Evolutionary conservation across 768 basidiomycete species (phyloP), one percentile per base, ranked within the genome.

Genomic region (Amanita thiersii): DNA sequence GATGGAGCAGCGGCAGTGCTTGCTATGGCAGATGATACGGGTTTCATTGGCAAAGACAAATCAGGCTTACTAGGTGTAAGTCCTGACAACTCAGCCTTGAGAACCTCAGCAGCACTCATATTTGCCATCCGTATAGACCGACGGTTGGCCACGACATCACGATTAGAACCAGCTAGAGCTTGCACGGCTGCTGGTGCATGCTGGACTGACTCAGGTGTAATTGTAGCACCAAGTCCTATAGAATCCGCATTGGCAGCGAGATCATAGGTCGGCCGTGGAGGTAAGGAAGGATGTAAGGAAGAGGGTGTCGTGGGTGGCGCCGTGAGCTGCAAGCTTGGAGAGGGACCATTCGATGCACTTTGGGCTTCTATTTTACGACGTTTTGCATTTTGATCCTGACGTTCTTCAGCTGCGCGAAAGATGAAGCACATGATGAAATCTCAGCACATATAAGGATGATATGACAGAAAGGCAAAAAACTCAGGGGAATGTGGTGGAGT

Each of bases 51-150:
- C 33, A 65, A 59, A 25, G 66, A 60, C n/a, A 61, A 51, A 44
- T 57, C 56, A 37, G 60, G 61, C 49, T 72, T 72, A n/a, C 19
- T 34, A 47, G 67, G 69, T 44, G 68, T 57, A 47, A 69, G 57
- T 15, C 79, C 76, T 49, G 81, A 75, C 49, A 97, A 61, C 61
- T 97, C 89, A 39, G 89, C 91, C 64, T 89, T 93, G 53, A 98
- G 70, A 59, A 83, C 76, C 58, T 98, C 89, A 42, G 93, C 93
- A 33, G 94, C 94, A 66, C 80, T 89, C 79, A 98, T 78, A 57
- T 98, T 98, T 20, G 94, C 94, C 77, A 94, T 81, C 46, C 93
- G 79, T 49, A 96, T 89, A 18, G 86, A 88, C 48, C 79, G 77
- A 30, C 90, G 79, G 60, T 94, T 94, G 37, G 83, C 82, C 20